Evolutionary conservation across 495 filamentous ascomycete genomes (phyloP), one percentile per base, ranked within the genome.

Genomic region (Xylaria bambusicola): DNA sequence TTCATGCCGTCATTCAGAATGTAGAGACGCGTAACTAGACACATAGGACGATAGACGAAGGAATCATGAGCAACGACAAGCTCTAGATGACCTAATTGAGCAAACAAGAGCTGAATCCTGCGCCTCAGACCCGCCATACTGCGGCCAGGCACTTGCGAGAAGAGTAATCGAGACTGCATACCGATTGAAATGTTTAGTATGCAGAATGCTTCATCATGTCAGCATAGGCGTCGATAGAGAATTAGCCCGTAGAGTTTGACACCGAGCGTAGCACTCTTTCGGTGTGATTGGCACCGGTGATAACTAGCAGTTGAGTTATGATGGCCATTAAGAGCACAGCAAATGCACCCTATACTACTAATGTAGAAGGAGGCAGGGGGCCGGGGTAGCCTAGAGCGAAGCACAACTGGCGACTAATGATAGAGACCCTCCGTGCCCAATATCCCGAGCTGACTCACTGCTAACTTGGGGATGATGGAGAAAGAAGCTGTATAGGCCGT

Each of bases 111-210:
- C 35, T 52, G 26, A 47, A 24, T 53, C 41, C 65, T 70, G 67
- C 59, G 67, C 67, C 67, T 52, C 59, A 20, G 45, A 59, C 15
- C 26, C 48, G 52, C 53, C 31, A 57, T 35, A 57, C 51, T 53
- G 58, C 56, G 51, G 61, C 26, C 50, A 67, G 60, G 60, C 38
- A 55, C 33, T 58, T 53, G 47, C 49, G 18, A 29, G 24, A 41
- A 40, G 38, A 17, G 38, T 42, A 18, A 15, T 33, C 17, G 36
- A 36, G 35, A 24, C 27, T 24, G 31, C 46, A 51, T 17, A 6
- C 33, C 31, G 46, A 24, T 26, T 50, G 36, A 42, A 50, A 41
- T 38, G 26, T 35, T 50, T 40, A 1, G 8, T 17, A 44, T n/a
- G 12, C 42, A 10, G 23, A 41, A 35, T 21, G 44, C 42, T 29